Conservation (phyloP, 129 eudicot species). For the Logfia minima region DNA sequence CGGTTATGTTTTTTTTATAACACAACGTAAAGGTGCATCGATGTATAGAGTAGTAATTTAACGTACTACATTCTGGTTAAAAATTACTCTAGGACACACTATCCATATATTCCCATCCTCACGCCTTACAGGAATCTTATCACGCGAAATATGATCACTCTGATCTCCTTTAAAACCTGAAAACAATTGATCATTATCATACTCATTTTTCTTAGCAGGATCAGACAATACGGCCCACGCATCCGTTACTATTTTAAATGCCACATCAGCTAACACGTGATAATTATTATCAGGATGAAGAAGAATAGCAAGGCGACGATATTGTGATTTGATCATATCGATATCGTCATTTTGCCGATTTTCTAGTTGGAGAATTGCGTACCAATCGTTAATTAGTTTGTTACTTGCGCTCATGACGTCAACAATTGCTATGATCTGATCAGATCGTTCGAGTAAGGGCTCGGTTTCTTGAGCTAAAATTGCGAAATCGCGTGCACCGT, state of each 20-base stretch:
- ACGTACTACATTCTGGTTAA: too few species aligned
- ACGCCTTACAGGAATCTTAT: constrained; percentile 59
- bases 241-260: constrained; percentile 21
- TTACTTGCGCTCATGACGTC: constrained; percentile 24
- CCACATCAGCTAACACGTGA: constrained; percentile 3
- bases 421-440: constrained; percentile 19
- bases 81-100: constrained; percentile 46
- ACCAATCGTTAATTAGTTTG: constrained; percentile 18
- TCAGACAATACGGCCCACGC: constrained; percentile 31
- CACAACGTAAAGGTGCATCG: too few species aligned
- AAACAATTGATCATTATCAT: constrained; percentile 32
- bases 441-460: constrained; percentile 22
- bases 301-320: constrained; percentile 24
- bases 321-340: constrained; percentile 18
- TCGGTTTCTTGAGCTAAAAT: constrained; percentile 64
- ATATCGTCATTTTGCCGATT: constrained; percentile 6
- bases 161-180: constrained; percentile 44
- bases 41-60: too few species aligned
- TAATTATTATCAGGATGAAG: constrained; percentile 21
- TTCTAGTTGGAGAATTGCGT: constrained; percentile 25
- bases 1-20: too few species aligned
- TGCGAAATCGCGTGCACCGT: constrained; percentile 63
- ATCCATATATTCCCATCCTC: constrained; percentile 57
- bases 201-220: background rate
- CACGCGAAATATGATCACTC: constrained; percentile 20